These are phyloP conservation scores for Collybia nuda DNA, from an alignment of 768 basidiomycete genomes.

Conservation along the genomic window DNA sequence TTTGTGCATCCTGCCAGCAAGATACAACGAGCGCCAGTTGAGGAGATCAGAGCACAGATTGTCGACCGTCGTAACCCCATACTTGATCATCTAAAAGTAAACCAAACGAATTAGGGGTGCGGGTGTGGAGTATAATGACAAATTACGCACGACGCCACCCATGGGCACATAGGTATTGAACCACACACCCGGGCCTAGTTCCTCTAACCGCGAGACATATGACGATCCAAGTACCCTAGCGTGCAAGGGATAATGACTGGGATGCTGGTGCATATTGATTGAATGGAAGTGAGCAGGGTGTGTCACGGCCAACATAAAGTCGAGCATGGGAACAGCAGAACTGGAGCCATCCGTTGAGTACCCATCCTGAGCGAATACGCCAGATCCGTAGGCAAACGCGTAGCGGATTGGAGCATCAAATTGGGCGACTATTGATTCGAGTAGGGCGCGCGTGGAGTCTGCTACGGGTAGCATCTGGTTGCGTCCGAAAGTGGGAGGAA, in stretches of 20 bases:
- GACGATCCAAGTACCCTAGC: conserved; percentile 82
- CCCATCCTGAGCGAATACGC: conserved; percentile 92
- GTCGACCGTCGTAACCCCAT: conserved; percentile 92
- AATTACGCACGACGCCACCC: conserved; percentile 71
- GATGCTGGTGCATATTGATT: conserved; percentile 91
- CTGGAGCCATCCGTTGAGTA: conserved; percentile 34
- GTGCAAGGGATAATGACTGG: conserved; percentile 87
- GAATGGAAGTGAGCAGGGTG: conserved; percentile 93
- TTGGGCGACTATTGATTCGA: conserved; percentile 75
- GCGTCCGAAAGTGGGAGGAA: conserved; percentile 73
- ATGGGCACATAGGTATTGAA: conserved; percentile 91
- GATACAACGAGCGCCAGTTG: conserved; percentile 91
- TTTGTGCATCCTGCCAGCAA: conserved; percentile 97
- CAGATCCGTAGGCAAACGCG: conserved; percentile 97
- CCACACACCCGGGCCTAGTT: conserved; percentile 85
- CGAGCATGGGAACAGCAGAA: conserved; percentile 71
- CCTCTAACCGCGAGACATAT: conserved; percentile 80
- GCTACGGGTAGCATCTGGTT: conserved; percentile 83
- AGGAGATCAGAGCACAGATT: conserved; percentile 87
- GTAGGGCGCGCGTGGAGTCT: conserved; percentile 73
- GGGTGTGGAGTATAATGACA: conserved; percentile 4
- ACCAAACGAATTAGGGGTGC: background rate
- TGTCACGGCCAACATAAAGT: conserved; percentile 96
- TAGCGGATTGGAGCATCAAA: conserved; percentile 94
- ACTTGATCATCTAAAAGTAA: conserved; percentile 79